These are phyloP conservation scores for Candida sojae DNA, from an alignment of 1,139 yeast species.

Conservation along the genomic window DNA sequence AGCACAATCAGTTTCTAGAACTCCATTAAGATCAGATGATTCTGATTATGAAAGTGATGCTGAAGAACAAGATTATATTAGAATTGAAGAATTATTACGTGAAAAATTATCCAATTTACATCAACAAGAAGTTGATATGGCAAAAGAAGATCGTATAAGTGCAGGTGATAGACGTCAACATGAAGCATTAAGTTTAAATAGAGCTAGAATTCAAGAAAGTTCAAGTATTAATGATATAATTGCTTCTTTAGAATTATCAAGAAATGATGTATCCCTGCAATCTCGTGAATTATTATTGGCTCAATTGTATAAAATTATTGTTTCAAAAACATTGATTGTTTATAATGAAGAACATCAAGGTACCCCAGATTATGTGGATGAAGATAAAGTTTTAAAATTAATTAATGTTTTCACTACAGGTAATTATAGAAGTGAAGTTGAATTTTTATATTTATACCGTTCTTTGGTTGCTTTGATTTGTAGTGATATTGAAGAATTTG, in stretches of 20 bases:
- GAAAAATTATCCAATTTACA: conserved; percentile 38
- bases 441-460: conserved; percentile 44
- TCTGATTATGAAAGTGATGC: conserved; percentile 48
- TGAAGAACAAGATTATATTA: conserved; percentile 39
- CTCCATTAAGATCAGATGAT: conserved; percentile 33
- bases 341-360: conserved; percentile 41
- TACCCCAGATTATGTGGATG: conserved; percentile 34
- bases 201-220: conserved; percentile 35
- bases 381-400: conserved; percentile 36
- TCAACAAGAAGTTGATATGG: conserved; percentile 18
- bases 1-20: conserved; percentile 40
- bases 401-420: conserved; percentile 31
- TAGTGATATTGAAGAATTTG: conserved; percentile 55
- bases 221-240: conserved; percentile 46
- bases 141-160: conserved; percentile 16
- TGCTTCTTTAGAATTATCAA: conserved; percentile 36
- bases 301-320: conserved; percentile 50
- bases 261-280: conserved; percentile 48
- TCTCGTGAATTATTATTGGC: conserved; percentile 55
- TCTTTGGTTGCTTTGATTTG: conserved; percentile 44
- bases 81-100: conserved; percentile 42
- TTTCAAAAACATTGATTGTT: conserved; percentile 41
- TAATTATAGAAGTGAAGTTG: conserved; percentile 43
- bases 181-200: conserved; percentile 32
- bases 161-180: conserved; percentile 32